Conservation (phyloP, 805 yeast species). For the Middelhovenomyces tepae region DNA sequence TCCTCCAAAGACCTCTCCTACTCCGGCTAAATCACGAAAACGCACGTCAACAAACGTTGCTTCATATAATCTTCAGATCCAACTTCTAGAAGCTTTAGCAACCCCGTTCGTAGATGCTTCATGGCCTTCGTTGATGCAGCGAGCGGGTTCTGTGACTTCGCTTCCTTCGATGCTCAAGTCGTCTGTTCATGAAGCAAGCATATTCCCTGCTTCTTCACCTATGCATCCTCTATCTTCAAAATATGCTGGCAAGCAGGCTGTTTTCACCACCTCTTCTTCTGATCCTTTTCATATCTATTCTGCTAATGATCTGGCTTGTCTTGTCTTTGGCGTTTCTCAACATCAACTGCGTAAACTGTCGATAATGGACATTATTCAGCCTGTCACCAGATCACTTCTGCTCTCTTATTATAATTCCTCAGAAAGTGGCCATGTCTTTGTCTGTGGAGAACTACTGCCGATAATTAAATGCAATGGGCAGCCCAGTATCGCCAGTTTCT, state of each 20-base stretch:
- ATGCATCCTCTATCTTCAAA: slow-evolving; percentile 50
- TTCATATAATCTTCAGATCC: slow-evolving; percentile 12
- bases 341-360: slow-evolving; percentile 52
- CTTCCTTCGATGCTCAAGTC: slow-evolving; percentile 37
- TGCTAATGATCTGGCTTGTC: slow-evolving; percentile 82
- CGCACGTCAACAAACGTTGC: slow-evolving; percentile 7
- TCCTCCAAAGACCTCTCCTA: too few relatives aligned
- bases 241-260: slow-evolving; percentile 60
- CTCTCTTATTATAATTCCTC: neutral
- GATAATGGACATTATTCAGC: slow-evolving; percentile 52
- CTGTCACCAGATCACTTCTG: slow-evolving; percentile 3
- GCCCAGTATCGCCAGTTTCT: slow-evolving; percentile 76
- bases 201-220: slow-evolving; percentile 35
- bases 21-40: slow-evolving; percentile 2
- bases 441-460: slow-evolving; percentile 71
- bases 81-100: slow-evolving; percentile 22
- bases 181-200: slow-evolving; percentile 11
- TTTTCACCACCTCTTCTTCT: slow-evolving; percentile 65
- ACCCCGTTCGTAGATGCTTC: slow-evolving; percentile 22
- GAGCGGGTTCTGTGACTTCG: slow-evolving; percentile 25
- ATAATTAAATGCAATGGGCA: slow-evolving; percentile 58
- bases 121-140: slow-evolving; percentile 9
- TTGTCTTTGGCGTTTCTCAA: slow-evolving; percentile 74
- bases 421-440: slow-evolving; percentile 22
- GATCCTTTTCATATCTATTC: slow-evolving; percentile 77